These are phyloP conservation scores for Colletotrichum sojae DNA, from an alignment of 2,329 filamentous ascomycete genomes.

Conservation along the genomic window DNA sequence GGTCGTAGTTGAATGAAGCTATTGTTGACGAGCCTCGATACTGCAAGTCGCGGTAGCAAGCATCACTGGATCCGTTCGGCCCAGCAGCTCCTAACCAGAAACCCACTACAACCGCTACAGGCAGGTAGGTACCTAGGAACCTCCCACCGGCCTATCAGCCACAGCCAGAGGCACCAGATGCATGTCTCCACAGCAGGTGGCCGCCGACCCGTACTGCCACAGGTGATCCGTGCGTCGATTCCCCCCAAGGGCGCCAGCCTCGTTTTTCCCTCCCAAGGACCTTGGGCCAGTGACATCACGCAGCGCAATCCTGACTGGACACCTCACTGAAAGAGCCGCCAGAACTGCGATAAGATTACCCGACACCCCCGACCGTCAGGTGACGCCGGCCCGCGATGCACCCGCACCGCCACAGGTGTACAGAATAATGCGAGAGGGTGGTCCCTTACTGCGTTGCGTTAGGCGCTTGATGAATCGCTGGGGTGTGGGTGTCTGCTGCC, in stretches of 20 bases:
- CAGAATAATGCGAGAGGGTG: slow-evolving; percentile 32
- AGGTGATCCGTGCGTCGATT: slow-evolving; percentile 6
- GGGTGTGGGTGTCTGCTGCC: slow-evolving; percentile 14
- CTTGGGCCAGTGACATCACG: slow-evolving; percentile 39
- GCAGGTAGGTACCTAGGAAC: slow-evolving; percentile 11
- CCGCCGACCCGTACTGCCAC: slow-evolving; percentile 6
- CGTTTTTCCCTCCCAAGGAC: slow-evolving; percentile 13
- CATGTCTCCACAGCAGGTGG: neutral
- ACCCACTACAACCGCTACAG: neutral
- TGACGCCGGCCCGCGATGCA: slow-evolving; percentile 17
- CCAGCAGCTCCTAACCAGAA: slow-evolving; percentile 34
- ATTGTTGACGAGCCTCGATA: slow-evolving; percentile 37
- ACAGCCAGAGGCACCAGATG: slow-evolving; percentile 6
- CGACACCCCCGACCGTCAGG: slow-evolving; percentile 21
- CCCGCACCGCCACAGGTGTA: slow-evolving; percentile 28
- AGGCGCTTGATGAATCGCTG: slow-evolving; percentile 7
- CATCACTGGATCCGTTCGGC: slow-evolving; percentile 38
- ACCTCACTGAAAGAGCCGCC: neutral
- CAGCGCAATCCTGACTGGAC: slow-evolving; percentile 5
- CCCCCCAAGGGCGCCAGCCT: neutral
- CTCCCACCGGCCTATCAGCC: neutral
- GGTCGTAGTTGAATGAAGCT: slow-evolving; percentile 36
- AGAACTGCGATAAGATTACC: slow-evolving; percentile 26
- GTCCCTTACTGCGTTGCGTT: slow-evolving; percentile 15
- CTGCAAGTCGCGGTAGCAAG: slow-evolving; percentile 33